Evolutionary conservation across 108 stramenopile species (phyloP).

Genomic region (Discostella pseudostelligera): DNA sequence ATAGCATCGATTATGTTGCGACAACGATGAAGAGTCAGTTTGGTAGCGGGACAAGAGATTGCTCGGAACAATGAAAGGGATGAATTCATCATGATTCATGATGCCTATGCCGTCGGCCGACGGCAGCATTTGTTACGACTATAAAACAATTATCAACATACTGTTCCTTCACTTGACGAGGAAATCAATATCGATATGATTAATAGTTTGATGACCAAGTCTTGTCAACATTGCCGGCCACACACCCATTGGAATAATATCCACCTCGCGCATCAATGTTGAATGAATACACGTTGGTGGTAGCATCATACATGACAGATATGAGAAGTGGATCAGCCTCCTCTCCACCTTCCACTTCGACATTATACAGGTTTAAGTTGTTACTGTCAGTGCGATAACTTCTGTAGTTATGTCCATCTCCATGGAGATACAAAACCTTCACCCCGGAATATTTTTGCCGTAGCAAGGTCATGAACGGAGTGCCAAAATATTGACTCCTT

Average conservation of each 20-base stretch:
- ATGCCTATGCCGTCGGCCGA: too few relatives aligned
- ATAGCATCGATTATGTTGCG: too few relatives aligned
- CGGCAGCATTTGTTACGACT: too few relatives aligned
- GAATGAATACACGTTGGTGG: constrained; percentile 7
- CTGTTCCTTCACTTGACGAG: too few relatives aligned
- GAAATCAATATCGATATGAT: too few relatives aligned
- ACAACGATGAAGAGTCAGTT: too few relatives aligned
- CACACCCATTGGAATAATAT: constrained; percentile 11
- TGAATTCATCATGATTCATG: too few relatives aligned
- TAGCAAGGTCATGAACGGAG: constrained; percentile 27
- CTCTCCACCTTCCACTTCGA: constrained; percentile 32
- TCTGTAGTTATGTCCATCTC: constrained; percentile 30
- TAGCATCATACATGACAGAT: constrained; percentile 12
- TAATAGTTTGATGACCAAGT: constrained; percentile 39
- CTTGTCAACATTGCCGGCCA: constrained; percentile 26
- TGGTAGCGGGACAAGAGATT: too few relatives aligned
- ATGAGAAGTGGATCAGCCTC: constrained; percentile 32
- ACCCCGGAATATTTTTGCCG: constrained; percentile 18
- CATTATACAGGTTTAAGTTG: constrained; percentile 17
- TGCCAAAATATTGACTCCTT: constrained; percentile 25
- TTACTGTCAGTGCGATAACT: constrained; percentile 10
- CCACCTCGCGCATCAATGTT: constrained; percentile 32
- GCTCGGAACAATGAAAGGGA: too few relatives aligned
- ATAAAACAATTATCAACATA: too few relatives aligned
- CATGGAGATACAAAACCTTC: constrained; percentile 28